Evolutionary conservation across 192 early-diverging fungal genomes (phyloP), one percentile per base, ranked within the genome.

Genomic region (Radiomyces spectabilis): DNA sequence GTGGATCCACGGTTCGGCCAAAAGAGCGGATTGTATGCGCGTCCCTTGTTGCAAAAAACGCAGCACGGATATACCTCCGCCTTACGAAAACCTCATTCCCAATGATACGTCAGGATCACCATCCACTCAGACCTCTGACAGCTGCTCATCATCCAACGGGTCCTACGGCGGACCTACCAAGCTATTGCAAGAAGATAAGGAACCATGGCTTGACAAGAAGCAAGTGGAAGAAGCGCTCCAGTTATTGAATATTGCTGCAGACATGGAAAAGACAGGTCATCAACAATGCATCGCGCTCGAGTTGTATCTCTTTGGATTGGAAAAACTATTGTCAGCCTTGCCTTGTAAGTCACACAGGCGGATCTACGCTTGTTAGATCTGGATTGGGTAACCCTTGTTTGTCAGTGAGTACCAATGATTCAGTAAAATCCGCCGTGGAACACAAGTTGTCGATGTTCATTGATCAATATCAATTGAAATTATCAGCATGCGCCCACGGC

Each of bases 291-390:
- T 53, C 30, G 57, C 63, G 5, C 38, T 44, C 6, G 56, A 65
- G 18, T 38, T 65, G 1, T 65, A 65, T 53, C 37, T 65, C 18
- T 59, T 59, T 49, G 63, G 63, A 7, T 44, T 65, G 5, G 63
- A 65, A 15, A 49, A 40, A 29, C 46, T 65, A 35, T 29, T 65
- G 8, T 38, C 41, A 10, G 32, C 63, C 0, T 16, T 65, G 18
- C 63, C 63, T 49, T 37, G 63, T 65, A 65, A 55, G 56, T 26
- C 26, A 18, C 27, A 30, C n/a, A n/a, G n/a, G 5, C 22, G 10
- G n/a, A n/a, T n/a, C 29, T 46, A 21, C 9, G 6, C n/a, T 46
- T 12, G 27, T 13, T 19, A 24, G 27, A 21, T 51, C n/a, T 9
- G 5, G 5, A 8, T 31, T 21, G 6, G 5, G 15, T 48, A 7